A percentile compares a stretch with the other conserved stretches of the same genome.
Evolutionary conservation across 495 filamentous ascomycete species (phyloP).

Genomic region (Hypoxylon perforatum): DNA sequence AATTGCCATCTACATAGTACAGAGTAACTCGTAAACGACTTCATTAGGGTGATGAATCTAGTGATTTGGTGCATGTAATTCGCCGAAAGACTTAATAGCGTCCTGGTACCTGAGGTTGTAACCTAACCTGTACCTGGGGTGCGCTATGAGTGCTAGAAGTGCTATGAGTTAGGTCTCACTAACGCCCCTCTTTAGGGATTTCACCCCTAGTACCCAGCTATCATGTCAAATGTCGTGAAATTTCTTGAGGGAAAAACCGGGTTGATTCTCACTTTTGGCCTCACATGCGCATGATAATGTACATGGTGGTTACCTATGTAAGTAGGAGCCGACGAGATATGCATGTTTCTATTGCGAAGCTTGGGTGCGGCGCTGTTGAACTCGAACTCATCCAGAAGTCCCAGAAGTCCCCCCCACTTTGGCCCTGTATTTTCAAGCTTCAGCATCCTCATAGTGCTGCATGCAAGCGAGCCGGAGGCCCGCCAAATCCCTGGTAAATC

Average conservation of each 20-base stretch:
- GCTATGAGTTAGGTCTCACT: slow-evolving; percentile 1
- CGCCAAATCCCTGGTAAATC: slow-evolving; percentile 1
- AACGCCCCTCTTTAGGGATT: slow-evolving; percentile 6
- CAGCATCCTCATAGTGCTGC: slow-evolving; percentile 6
- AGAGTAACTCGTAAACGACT: neutral
- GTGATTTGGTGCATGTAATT: slow-evolving; percentile 4
- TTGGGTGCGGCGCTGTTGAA: neutral
- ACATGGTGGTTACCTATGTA: too few relatives aligned
- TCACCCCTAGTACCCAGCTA: neutral
- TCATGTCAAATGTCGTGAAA: neutral
- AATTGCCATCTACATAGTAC: neutral
- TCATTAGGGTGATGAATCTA: neutral
- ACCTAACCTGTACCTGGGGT: too few relatives aligned
- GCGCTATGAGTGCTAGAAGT: too few relatives aligned
- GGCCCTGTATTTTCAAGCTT: neutral
- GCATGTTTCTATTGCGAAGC: too few relatives aligned
- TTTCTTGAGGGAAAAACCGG: too few relatives aligned
- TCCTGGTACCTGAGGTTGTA: too few relatives aligned
- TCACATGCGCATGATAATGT: too few relatives aligned
- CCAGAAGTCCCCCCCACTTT: neutral
- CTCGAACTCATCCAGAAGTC: neutral
- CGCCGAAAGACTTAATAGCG: slow-evolving; percentile 5
- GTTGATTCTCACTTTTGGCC: too few relatives aligned
- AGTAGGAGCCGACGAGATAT: too few relatives aligned
- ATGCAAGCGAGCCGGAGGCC: slow-evolving; percentile 8